A percentile compares a stretch with the other conserved stretches of the same genome.
Evolutionary conservation across 1,284 basidiomycete species (phyloP).

Genomic region (Pseudozyma pruni): DNA sequence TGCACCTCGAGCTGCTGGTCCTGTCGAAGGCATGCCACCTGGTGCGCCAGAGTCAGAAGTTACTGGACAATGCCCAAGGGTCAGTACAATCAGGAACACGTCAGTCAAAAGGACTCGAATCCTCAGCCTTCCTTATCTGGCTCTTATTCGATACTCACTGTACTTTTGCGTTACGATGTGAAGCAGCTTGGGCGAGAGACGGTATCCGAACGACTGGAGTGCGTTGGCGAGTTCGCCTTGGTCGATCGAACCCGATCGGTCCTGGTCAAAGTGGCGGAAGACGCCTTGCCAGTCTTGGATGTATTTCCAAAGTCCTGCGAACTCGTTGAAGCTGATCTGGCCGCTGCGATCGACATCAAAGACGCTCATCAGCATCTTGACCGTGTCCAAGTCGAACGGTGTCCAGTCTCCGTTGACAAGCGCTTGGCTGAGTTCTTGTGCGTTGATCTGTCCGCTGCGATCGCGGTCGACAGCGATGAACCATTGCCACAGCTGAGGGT

Average conservation of each 20-base stretch:
- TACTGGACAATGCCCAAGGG: constrained; percentile 19
- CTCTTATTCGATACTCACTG: constrained; percentile 42
- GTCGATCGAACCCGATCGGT: constrained; percentile 54
- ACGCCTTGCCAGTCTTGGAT: constrained; percentile 62
- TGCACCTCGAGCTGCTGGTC: constrained; percentile 18
- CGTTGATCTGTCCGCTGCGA: constrained; percentile 51
- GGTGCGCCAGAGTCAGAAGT: constrained; percentile 23
- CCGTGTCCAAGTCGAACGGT: constrained; percentile 55
- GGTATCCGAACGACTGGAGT: constrained; percentile 55
- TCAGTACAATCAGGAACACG: constrained; percentile 17
- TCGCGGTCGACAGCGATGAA: constrained; percentile 61
- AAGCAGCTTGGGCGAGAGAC: constrained; percentile 52
- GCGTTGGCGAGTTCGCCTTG: constrained; percentile 54
- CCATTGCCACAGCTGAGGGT: constrained; percentile 63
- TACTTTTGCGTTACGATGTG: constrained; percentile 57
- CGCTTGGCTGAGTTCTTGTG: constrained; percentile 56
- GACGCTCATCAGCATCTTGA: constrained; percentile 63
- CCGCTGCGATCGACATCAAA: constrained; percentile 60
- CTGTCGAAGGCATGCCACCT: constrained; percentile 36
- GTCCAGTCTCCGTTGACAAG: constrained; percentile 64
- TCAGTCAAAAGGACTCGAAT: constrained; percentile 13
- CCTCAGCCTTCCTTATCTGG: not conserved
- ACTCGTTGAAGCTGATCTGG: constrained; percentile 62
- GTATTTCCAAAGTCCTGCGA: constrained; percentile 59
- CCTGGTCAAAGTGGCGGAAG: constrained; percentile 58